Base-by-base conservation (phyloP, 495 filamentous ascomycete species). In the Lasiosphaeriaceae sp. region DNA sequence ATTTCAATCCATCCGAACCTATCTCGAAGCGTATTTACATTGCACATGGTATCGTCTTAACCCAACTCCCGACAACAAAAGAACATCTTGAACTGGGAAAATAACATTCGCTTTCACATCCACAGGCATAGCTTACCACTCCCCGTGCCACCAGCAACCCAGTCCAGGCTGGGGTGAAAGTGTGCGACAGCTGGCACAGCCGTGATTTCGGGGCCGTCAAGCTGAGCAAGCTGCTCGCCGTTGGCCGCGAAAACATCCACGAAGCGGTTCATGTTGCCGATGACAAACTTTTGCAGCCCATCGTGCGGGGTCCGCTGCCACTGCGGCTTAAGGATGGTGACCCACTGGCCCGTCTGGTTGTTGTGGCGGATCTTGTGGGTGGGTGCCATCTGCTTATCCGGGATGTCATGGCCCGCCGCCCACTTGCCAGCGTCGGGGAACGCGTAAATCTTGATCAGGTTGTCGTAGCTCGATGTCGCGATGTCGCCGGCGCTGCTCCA, bases 221-320 rank as follows among this genome's bases (percentile, higher is more conserved):
- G 77, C 74, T 97, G 93, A 3, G 90, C 95, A 34, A 98, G 76
- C 70, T 97, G 92, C 65, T 94, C 86, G 2, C 94, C 94, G 31
- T 83, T 76, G 11, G 80, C 74, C 12, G 85, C 86, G 70, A 87
- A 97, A 7, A 98, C 82, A 68, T 98, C 94, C 2, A 97, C 89
- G 60, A 96, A 97, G 19, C 94, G 85, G 67, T 96, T 96, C 94
- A 97, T 97, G 66, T 96, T 97, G 1, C 90, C 95, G 56, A 98
- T 93, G 45, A 85, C 91, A 71, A 97, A 90, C 47, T 90, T 88
- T 53, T 96, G 86, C 6, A 91, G 81, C 22, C 83, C 84, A 48
- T 92, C 88, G 37, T 78, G 76, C 0, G 94, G 94, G 50, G 80
- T 81, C 19, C 78, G 69, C 71, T 97, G 95, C 94, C 94, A 98